These are phyloP conservation scores for Lactifluus subvellereus DNA, from an alignment of 768 basidiomycete species.

Conservation along the genomic window DNA sequence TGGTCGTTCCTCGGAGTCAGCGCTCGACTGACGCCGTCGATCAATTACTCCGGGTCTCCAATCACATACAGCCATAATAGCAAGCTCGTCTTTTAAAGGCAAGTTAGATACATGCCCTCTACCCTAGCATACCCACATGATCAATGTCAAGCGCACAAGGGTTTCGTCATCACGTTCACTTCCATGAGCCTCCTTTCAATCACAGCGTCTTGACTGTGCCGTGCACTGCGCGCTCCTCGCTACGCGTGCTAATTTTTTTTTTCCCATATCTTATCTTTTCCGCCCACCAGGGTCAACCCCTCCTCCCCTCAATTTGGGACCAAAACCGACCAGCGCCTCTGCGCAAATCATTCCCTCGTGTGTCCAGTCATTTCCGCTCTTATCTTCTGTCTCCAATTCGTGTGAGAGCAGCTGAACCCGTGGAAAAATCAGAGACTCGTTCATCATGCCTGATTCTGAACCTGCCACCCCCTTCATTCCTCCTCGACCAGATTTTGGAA, in stretches of 20 bases:
- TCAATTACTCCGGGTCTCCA: background rate
- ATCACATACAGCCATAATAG: background rate
- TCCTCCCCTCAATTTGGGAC: background rate
- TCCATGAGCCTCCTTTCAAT: background rate
- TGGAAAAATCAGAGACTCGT: constrained; percentile 11
- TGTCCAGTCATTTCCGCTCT: constrained; percentile 9
- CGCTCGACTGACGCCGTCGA: too few species aligned
- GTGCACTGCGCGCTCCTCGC: background rate
- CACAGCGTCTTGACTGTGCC: background rate
- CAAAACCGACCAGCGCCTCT: background rate
- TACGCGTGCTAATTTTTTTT: background rate
- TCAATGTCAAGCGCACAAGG: background rate
- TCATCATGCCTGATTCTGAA: constrained; percentile 22
- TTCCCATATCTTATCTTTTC: constrained; percentile 6
- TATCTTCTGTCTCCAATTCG: background rate
- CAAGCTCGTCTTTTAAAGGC: constrained; percentile 7
- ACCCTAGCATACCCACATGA: constrained; percentile 8
- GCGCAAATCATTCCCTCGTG: background rate
- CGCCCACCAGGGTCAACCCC: background rate
- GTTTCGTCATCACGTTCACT: background rate
- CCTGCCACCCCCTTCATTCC: constrained; percentile 31
- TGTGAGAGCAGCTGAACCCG: constrained; percentile 17
- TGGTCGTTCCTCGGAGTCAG: constrained; percentile 5
- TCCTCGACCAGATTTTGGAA: constrained; percentile 27
- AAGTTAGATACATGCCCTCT: constrained; percentile 8